A percentile compares a stretch with the other conserved stretches of the same genome.
Conservation (phyloP, 306 rosid genomes). For the Lablab purpureus region DNA sequence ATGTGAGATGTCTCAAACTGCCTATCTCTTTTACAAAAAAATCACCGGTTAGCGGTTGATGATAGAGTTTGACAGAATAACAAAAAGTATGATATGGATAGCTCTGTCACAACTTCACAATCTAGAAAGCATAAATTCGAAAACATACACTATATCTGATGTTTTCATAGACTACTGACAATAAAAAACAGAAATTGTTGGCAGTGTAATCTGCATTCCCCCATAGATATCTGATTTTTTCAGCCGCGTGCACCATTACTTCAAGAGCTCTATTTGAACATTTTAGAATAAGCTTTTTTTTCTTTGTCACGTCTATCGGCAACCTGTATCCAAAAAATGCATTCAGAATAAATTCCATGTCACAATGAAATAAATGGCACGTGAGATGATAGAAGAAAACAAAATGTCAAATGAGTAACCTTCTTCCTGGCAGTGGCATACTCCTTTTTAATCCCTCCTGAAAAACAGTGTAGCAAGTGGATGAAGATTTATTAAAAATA, state of each 20-base stretch:
- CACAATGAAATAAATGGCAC: conserved; percentile 7
- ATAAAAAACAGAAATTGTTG: conserved; percentile 42
- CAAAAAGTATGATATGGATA: conserved; percentile 3
- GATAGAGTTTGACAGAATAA: conserved; percentile 35
- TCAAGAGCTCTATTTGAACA: conserved; percentile 64
- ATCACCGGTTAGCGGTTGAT: conserved; percentile 4
- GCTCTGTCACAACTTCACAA: conserved; percentile 28
- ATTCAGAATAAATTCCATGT: conserved; percentile 8
- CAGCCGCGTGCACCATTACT: conserved; percentile 28
- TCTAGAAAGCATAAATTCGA: conserved; percentile 31
- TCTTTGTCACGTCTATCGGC: conserved; percentile 77
- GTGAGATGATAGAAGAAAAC: conserved; percentile 10
- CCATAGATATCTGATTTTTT: conserved; percentile 37
- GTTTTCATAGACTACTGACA: conserved; percentile 34
- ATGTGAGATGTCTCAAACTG: conserved; percentile 34
- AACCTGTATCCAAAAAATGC: conserved; percentile 56
- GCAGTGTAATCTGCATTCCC: conserved; percentile 34
- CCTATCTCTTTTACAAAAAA: conserved; percentile 36
- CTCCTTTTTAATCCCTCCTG: conserved; percentile 91
- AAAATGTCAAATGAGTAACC: conserved; percentile 51
- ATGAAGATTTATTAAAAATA: conserved; percentile 35
- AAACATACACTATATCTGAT: conserved; percentile 44
- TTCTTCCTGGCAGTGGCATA: conserved; percentile 77
- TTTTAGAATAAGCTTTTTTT: conserved; percentile 82
- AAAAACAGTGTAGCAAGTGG: conserved; percentile 14